A percentile compares a stretch with the other conserved stretches of the same genome.
These are phyloP conservation scores for Fusarium sarcochroum DNA, from an alignment of 2,329 filamentous ascomycete genomes.

Conservation along the genomic window DNA sequence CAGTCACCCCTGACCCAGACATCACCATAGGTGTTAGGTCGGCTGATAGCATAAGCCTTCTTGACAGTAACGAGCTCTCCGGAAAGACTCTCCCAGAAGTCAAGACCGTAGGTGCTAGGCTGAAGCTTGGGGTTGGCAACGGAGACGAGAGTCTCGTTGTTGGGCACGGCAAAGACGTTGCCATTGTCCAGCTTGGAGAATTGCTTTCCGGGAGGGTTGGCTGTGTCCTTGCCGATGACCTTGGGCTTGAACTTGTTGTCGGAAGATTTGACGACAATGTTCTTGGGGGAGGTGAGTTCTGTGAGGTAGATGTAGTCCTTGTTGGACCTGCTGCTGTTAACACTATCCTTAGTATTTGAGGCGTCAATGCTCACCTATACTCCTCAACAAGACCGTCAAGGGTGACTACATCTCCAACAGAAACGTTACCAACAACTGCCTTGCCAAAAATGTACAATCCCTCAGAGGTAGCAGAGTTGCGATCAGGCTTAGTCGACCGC, in stretches of 20 bases:
- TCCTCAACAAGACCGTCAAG: slow-evolving; percentile 73
- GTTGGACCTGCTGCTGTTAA: slow-evolving; percentile 56
- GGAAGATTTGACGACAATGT: slow-evolving; percentile 67
- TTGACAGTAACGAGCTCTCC: slow-evolving; percentile 77
- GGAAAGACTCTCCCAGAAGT: slow-evolving; percentile 80
- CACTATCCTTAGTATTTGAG: too few species aligned
- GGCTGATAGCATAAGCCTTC: slow-evolving; percentile 68
- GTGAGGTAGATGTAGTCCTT: slow-evolving; percentile 73
- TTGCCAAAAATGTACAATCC: slow-evolving; percentile 75
- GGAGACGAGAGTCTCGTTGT: slow-evolving; percentile 71
- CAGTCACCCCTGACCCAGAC: slow-evolving; percentile 78
- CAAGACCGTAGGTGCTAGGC: slow-evolving; percentile 74
- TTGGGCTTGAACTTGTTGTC: slow-evolving; percentile 69
- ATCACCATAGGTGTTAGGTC: slow-evolving; percentile 76
- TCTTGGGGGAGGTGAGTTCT: slow-evolving; percentile 69
- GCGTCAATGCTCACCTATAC: slow-evolving; percentile 57
- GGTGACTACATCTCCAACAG: slow-evolving; percentile 73
- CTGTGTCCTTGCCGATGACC: slow-evolving; percentile 71
- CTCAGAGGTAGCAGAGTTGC: slow-evolving; percentile 71
- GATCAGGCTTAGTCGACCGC: slow-evolving; percentile 70
- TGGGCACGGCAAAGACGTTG: slow-evolving; percentile 75
- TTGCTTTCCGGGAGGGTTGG: slow-evolving; percentile 71
- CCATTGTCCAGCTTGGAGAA: slow-evolving; percentile 75
- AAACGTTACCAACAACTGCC: slow-evolving; percentile 64
- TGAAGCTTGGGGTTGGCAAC: slow-evolving; percentile 71